Conservation (phyloP, 345 rosid genomes). For the Abelmoschus esculentus region DNA sequence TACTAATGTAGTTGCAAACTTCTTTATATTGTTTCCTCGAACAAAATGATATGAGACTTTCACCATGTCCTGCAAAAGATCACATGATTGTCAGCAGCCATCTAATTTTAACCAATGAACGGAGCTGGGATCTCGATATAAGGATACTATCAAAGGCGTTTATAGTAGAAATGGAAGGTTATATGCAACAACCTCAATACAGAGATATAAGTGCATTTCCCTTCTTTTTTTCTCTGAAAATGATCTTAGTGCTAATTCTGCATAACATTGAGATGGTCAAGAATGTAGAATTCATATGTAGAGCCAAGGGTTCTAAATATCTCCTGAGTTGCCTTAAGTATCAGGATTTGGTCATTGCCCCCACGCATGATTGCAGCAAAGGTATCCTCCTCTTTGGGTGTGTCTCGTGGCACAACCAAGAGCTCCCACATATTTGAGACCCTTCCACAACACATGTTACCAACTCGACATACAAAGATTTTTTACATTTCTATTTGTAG, state of each 20-base stretch:
- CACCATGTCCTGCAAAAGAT: constrained; percentile 70
- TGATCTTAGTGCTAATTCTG: neutral
- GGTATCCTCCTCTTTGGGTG: neutral
- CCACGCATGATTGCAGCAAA: neutral
- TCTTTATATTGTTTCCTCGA: constrained; percentile 61
- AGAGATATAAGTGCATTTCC: neutral
- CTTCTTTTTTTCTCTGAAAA: too few species aligned
- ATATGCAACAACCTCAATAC: neutral
- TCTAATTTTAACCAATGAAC: constrained; percentile 1
- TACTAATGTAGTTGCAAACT: constrained; percentile 66
- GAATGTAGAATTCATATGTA: neutral
- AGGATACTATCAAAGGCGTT: neutral
- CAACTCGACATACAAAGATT: neutral
- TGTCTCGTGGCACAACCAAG: neutral
- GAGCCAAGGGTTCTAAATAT: neutral
- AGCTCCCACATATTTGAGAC: neutral
- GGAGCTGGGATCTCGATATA: constrained; percentile 4
- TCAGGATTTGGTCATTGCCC: neutral
- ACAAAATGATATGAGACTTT: constrained; percentile 77
- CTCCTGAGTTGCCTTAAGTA: neutral
- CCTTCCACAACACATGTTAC: too few species aligned
- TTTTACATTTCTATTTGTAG: neutral
- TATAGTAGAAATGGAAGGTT: neutral
- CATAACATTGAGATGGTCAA: neutral
- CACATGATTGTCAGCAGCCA: neutral